A percentile compares a stretch with the other conserved stretches of the same genome.
Evolutionary conservation across 768 basidiomycete genomes (phyloP).

Genomic region (Collybia nuda): DNA sequence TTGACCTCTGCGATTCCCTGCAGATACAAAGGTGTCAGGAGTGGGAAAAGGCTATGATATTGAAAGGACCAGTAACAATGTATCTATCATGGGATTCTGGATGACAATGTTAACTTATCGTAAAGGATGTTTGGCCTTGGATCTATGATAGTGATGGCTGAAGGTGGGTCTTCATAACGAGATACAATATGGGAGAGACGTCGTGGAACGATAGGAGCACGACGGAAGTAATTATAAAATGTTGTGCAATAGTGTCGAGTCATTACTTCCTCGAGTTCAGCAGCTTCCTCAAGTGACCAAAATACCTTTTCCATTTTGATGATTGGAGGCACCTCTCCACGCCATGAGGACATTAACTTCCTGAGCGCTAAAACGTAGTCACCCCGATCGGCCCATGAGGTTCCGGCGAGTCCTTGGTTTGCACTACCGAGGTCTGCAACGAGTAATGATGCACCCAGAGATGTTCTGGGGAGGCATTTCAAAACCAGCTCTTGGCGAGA

Average conservation of each 20-base stretch:
- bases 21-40: too few species aligned
- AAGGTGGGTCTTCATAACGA: not conserved
- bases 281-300: not conserved
- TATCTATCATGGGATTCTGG: too few species aligned
- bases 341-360: constrained; percentile 3
- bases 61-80: too few species aligned
- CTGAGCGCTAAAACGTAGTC: constrained; percentile 2
- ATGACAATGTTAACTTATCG: not conserved
- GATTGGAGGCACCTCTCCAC: not conserved
- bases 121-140: constrained; percentile 1
- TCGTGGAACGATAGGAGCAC: constrained; percentile 5
- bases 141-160: not conserved
- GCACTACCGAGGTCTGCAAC: not conserved
- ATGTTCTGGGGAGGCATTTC: constrained; percentile 2
- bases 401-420: constrained; percentile 6
- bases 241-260: constrained; percentile 3
- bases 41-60: too few species aligned
- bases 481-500: constrained; percentile 5
- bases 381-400: not conserved
- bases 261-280: constrained; percentile 2
- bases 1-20: too few species aligned
- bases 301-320: not conserved
- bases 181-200: constrained; percentile 1
- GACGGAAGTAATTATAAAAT: constrained; percentile 12
- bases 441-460: not conserved